These are phyloP conservation scores for Zychaea mexicana DNA, from an alignment of 371 early-diverging fungal species.

Conservation along the genomic window DNA sequence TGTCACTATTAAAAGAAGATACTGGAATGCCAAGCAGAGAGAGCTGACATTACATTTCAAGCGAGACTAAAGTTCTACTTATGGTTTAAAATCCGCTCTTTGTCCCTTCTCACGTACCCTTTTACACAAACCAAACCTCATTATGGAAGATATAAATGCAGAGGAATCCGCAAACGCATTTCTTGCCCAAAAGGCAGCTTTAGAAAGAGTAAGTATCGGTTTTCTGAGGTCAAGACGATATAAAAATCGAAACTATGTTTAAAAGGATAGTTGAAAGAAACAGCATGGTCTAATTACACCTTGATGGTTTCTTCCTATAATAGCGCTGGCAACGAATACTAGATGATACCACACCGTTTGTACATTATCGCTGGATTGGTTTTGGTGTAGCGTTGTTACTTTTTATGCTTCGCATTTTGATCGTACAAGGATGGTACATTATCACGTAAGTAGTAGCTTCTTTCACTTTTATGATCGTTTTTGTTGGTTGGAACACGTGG, in stretches of 20 bases:
- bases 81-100: too few species aligned
- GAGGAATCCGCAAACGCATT: constrained; percentile 21
- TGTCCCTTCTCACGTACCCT: background rate
- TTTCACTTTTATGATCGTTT: background rate
- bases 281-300: too few species aligned
- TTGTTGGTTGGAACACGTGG: background rate
- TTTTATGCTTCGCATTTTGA: constrained; percentile 81
- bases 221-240: too few species aligned
- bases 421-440: constrained; percentile 94
- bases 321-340: constrained; percentile 72
- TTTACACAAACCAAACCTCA: background rate
- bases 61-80: too few species aligned
- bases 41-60: too few species aligned
- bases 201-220: constrained; percentile 32
- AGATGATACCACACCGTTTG: constrained; percentile 80
- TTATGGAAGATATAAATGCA: constrained; percentile 18
- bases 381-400: constrained; percentile 65
- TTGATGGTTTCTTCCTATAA: background rate
- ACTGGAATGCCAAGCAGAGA: too few species aligned
- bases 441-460: constrained; percentile 67
- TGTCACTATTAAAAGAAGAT: too few species aligned
- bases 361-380: constrained; percentile 75
- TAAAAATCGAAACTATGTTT: background rate
- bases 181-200: constrained; percentile 22
- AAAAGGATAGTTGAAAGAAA: too few species aligned